phyloP scores from a whole-genome alignment of 352 stramenopile genomes.

The Pythium aristosporum region DNA sequence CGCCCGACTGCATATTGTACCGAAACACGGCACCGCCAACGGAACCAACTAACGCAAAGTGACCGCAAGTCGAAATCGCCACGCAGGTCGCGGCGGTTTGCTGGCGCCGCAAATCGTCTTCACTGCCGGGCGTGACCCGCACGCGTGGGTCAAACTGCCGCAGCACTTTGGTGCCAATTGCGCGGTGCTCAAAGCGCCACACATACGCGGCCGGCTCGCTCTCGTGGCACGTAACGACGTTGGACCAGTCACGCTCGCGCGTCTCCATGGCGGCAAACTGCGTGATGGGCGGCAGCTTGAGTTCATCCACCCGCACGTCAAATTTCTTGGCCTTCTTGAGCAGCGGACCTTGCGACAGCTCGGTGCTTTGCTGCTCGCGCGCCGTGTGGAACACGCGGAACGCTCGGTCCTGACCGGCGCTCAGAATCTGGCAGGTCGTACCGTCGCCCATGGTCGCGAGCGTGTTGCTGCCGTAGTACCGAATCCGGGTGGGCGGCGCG shows the following conservation, averaged over 20 bases:
- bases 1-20: conserved; percentile 96
- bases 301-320: conserved; percentile 74
- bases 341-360: conserved; percentile 90
- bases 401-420: conserved; percentile 84
- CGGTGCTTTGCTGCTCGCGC: conserved; percentile 85
- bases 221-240: conserved; percentile 94
- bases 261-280: conserved; percentile 92
- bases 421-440: conserved; percentile 89
- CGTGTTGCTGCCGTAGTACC: conserved; percentile 91
- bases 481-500: conserved; percentile 80
- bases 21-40: conserved; percentile 91
- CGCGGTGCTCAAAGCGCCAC: conserved; percentile 91
- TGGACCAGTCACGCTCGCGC: conserved; percentile 88
- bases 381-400: conserved; percentile 93
- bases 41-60: conserved; percentile 94
- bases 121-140: conserved; percentile 52
- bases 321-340: conserved; percentile 91
- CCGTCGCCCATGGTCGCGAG: conserved; percentile 83
- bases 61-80: conserved; percentile 90
- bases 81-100: conserved; percentile 71
- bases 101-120: conserved; percentile 60
- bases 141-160: conserved; percentile 82
- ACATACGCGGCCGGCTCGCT: conserved; percentile 93
- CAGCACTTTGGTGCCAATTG: conserved; percentile 93
- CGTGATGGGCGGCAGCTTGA: conserved; percentile 91